Percentiles rank a stretch among this genome's conserved stretches.
phyloP scores from a whole-genome alignment of 2,329 filamentous ascomycete genomes.

The Trichoderma afroharzianum region DNA sequence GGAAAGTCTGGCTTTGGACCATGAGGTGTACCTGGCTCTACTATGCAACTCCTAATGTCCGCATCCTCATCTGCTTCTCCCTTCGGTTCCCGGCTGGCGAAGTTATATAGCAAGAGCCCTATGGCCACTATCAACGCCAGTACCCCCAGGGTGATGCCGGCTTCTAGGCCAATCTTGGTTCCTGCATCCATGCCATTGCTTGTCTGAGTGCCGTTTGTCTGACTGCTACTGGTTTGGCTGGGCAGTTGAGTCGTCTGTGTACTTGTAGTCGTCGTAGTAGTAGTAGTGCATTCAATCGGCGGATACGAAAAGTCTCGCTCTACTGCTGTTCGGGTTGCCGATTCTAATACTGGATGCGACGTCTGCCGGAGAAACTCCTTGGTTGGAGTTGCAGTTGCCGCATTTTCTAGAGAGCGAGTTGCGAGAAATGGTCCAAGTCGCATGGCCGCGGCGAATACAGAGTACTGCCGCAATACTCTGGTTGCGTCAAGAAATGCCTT shows the following conservation, averaged over 20 bases:
- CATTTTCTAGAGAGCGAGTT: background rate
- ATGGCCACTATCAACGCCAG: background rate
- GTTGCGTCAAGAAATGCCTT: background rate
- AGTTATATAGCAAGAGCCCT: background rate
- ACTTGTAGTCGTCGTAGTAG: background rate
- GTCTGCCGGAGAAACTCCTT: background rate
- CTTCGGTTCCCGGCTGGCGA: background rate
- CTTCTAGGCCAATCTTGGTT: background rate
- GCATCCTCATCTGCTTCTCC: background rate
- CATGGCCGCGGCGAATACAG: background rate
- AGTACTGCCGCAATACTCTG: background rate
- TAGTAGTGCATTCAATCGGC: background rate
- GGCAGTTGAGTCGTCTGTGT: background rate
- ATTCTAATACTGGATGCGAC: background rate
- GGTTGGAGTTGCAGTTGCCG: background rate
- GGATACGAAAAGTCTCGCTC: background rate
- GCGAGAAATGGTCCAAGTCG: background rate
- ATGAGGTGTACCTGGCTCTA: background rate
- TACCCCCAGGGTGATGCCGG: constrained; percentile 4
- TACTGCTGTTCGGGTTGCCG: background rate
- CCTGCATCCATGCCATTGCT: background rate
- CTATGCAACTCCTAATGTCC: background rate
- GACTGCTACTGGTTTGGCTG: background rate
- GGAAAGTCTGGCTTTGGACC: background rate
- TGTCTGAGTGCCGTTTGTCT: background rate